These are phyloP conservation scores for Sonneratia caseolaris DNA, from an alignment of 345 rosid genomes.

Conservation along the genomic window DNA sequence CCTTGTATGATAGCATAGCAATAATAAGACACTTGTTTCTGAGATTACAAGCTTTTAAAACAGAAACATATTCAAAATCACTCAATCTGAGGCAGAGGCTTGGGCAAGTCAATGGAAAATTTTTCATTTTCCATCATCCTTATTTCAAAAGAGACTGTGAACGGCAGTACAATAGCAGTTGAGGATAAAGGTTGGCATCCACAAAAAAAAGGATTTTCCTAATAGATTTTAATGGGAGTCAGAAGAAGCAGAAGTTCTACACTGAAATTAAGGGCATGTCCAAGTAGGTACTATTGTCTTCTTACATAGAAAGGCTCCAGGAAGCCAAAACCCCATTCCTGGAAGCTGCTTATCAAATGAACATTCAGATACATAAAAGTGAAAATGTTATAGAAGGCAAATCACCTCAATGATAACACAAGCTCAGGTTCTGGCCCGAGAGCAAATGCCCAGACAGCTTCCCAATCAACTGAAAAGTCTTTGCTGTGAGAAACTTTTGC, in stretches of 20 bases:
- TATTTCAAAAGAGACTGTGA: background rate
- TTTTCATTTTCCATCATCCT: background rate
- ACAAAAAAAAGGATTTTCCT: background rate
- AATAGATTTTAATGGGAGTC: background rate
- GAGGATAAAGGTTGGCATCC: background rate
- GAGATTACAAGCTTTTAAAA: background rate
- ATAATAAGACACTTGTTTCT: background rate
- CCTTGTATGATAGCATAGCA: background rate
- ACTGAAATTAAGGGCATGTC: background rate
- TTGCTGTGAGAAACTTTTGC: conserved; percentile 17
- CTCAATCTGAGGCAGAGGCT: background rate
- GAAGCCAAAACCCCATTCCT: no score
- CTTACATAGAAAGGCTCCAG: no score
- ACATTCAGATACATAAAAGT: background rate
- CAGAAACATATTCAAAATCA: background rate
- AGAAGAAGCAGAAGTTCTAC: background rate
- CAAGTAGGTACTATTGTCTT: background rate
- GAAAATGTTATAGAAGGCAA: conserved; percentile 4
- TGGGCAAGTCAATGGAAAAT: background rate
- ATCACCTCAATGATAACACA: conserved; percentile 70
- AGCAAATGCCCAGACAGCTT: conserved; percentile 87
- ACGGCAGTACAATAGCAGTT: background rate
- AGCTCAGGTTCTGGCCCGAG: conserved; percentile 97
- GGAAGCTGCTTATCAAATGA: background rate
- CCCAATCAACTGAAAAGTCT: conserved; percentile 55